Percentiles rank a stretch among this genome's conserved stretches.
Conservation (phyloP, 495 filamentous ascomycete genomes). For the Eremomyces bilateralis region DNA sequence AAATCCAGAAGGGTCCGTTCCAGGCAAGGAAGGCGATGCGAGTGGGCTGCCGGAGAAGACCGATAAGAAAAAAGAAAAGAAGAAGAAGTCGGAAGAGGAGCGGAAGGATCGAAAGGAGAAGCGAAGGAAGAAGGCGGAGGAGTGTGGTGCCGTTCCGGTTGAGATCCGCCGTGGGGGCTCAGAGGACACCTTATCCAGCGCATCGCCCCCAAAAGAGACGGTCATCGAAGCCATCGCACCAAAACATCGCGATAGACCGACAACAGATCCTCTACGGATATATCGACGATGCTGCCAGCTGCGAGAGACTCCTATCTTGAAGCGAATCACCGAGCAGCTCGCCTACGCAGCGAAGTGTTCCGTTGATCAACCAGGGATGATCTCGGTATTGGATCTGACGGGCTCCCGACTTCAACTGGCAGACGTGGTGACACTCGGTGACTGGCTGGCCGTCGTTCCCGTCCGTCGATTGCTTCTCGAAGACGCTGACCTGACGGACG, state of each 20-base stretch:
- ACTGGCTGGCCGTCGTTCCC: slow-evolving; percentile 86
- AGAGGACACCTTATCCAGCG: slow-evolving; percentile 11
- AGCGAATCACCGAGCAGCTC: slow-evolving; percentile 73
- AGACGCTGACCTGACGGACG: slow-evolving; percentile 67
- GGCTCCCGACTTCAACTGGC: slow-evolving; percentile 63
- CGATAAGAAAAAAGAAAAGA: slow-evolving; percentile 66
- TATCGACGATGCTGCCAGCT: slow-evolving; percentile 90
- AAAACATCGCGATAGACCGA: slow-evolving; percentile 45
- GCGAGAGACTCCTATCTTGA: slow-evolving; percentile 71
- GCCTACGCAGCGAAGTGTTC: slow-evolving; percentile 39
- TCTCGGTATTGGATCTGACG: slow-evolving; percentile 62
- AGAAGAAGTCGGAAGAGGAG: slow-evolving; percentile 75
- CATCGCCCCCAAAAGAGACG: slow-evolving; percentile 14
- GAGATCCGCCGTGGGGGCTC: slow-evolving; percentile 23
- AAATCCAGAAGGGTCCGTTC: slow-evolving; percentile 11
- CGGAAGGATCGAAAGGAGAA: slow-evolving; percentile 70
- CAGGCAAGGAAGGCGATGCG: slow-evolving; percentile 9
- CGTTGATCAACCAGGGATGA: slow-evolving; percentile 39
- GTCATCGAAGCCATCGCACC: too few species aligned
- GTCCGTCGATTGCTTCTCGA: slow-evolving; percentile 69
- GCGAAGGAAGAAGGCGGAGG: slow-evolving; percentile 54
- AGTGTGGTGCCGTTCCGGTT: slow-evolving; percentile 59
- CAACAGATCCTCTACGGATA: slow-evolving; percentile 78
- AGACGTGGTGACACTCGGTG: slow-evolving; percentile 68
- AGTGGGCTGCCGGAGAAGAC: slow-evolving; percentile 32